Conservation (phyloP, 1,284 basidiomycete species). For the Macrocystidia cucumis region DNA sequence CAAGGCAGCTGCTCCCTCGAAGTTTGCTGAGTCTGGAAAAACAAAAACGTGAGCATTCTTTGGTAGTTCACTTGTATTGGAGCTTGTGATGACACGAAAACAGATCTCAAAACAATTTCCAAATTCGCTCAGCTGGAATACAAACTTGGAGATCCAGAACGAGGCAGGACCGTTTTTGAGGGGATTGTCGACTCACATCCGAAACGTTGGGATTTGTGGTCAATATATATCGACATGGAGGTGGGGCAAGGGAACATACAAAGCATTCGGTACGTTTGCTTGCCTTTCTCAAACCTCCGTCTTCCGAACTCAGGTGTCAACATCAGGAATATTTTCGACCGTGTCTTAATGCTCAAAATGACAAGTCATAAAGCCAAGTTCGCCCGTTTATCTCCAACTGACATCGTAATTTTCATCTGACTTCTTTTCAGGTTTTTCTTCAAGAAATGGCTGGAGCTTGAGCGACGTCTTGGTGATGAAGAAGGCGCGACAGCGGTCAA, state of each 20-base stretch:
- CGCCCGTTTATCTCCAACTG: constrained; percentile 8
- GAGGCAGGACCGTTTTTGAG: constrained; percentile 94
- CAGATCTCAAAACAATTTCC: constrained; percentile 92
- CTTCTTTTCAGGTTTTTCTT: constrained; percentile 69
- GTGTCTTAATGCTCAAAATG: constrained; percentile 79
- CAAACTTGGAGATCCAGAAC: constrained; percentile 88
- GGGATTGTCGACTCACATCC: constrained; percentile 93
- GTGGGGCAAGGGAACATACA: constrained; percentile 72
- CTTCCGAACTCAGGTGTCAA: constrained; percentile 9
- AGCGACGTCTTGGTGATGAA: constrained; percentile 83
- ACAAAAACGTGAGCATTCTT: constrained; percentile 69
- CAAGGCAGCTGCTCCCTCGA: constrained; percentile 83
- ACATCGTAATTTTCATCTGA: constrained; percentile 11
- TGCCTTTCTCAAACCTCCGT: constrained; percentile 3
- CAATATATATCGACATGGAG: constrained; percentile 96
- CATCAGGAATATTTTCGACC: constrained; percentile 74
- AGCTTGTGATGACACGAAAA: not conserved
- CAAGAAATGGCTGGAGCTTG: constrained; percentile 96
- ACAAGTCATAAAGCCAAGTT: constrained; percentile 94
- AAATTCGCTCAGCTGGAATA: constrained; percentile 96
- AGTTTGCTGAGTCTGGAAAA: constrained; percentile 92
- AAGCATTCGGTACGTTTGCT: constrained; percentile 52
- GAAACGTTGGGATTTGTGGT: constrained; percentile 95
- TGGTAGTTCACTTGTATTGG: constrained; percentile 6
- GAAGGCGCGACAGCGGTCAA: constrained; percentile 81